Evolutionary conservation across 2,329 filamentous ascomycete species (phyloP), one percentile per base, ranked within the genome.

Genomic region (Aspergillus vadensis): DNA sequence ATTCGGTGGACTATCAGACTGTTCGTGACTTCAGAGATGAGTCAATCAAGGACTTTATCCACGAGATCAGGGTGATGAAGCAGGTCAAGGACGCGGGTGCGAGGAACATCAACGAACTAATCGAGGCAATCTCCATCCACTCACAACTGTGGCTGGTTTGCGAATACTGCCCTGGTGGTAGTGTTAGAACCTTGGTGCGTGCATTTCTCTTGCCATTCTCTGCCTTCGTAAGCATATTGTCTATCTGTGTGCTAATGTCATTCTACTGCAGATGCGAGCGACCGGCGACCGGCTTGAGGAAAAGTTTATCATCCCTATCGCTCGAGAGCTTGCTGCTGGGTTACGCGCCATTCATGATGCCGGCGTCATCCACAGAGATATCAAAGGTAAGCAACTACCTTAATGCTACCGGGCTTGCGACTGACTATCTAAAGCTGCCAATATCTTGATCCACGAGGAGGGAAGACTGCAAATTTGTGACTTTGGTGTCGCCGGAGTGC

Each of bases 91-190:
- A 88, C 65, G 83, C 83, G 60, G 84, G 82, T 41, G 86, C 86
- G 2, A 82, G 83, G 64, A 88, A 88, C 60, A 83, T 89, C 67
- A 89, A 88, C 62, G 81, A 85, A 61, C 81, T 89, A 43, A 85
- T 87, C 63, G 86, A 88, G 66, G 86, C 86, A 0, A 83, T 87
- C 48, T 82, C 85, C 3, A 82, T 88, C 21, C 85, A 88, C 65
- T 85, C 85, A 55, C 85, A 88, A 66, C 76, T 89, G 21, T 89
- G 86, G 86, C 82, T 89, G 63, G 81, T 89, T 57, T 87, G 84
- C 72, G 86, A 88, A 70, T 88, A 88, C 70, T 87, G 85, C 63
- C 86, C 86, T 25, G 86, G 86, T 65, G 86, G 86, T 55, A 89
- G 86, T 74, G 82, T 89, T 6, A 82, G 85, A 60, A 88, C 86